phyloP scores from a whole-genome alignment of 2,329 filamentous ascomycete species.

The Phialophora verrucosa region DNA sequence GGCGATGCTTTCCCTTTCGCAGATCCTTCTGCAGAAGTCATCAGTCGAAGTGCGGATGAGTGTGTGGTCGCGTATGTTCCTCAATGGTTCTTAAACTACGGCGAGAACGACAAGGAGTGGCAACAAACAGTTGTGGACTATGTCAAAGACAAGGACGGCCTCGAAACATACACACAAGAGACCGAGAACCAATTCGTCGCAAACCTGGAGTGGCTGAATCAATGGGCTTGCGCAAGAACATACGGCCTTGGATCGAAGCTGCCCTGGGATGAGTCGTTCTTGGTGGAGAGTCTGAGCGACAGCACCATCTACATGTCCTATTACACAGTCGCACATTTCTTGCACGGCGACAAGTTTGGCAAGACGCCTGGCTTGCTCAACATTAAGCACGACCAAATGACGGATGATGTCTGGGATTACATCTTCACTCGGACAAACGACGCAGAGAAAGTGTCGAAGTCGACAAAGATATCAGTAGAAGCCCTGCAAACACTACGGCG shows the following conservation, averaged over 20 bases:
- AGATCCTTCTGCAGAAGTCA: conserved; percentile 88
- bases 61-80: conserved; percentile 93
- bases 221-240: conserved; percentile 92
- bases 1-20: conserved; percentile 88
- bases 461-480: conserved; percentile 74
- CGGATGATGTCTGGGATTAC: conserved; percentile 95
- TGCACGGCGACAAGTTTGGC: conserved; percentile 88
- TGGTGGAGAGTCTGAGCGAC: conserved; percentile 91
- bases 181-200: conserved; percentile 81
- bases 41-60: conserved; percentile 86
- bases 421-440: conserved; percentile 79
- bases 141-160: conserved; percentile 69
- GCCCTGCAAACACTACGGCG: conserved; percentile 80
- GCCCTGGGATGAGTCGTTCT: conserved; percentile 88
- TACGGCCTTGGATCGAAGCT: conserved; percentile 93
- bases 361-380: conserved; percentile 70
- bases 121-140: conserved; percentile 74
- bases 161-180: conserved; percentile 81
- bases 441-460: conserved; percentile 66
- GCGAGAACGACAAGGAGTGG: conserved; percentile 80
- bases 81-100: conserved; percentile 98
- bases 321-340: conserved; percentile 65
- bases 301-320: conserved; percentile 81
- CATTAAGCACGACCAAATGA: conserved; percentile 84
- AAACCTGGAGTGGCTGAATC: conserved; percentile 88